Evolutionary conservation across 1,284 basidiomycete genomes (phyloP).

Genomic region (Naganishia liquefaciens): DNA sequence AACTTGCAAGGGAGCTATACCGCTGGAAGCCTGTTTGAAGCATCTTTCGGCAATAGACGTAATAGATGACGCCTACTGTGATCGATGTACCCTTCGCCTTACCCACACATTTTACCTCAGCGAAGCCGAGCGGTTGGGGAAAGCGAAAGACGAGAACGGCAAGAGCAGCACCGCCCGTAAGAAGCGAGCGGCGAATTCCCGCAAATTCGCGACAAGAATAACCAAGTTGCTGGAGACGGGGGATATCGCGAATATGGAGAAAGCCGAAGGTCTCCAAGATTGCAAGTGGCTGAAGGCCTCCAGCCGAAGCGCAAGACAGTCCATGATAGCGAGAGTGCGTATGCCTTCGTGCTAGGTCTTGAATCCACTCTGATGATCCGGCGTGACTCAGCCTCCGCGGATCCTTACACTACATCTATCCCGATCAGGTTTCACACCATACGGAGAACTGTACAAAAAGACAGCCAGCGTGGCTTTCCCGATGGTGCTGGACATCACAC

Average conservation of each 20-base stretch:
- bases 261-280: conserved; percentile 58
- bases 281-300: conserved; percentile 64
- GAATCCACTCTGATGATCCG: background rate
- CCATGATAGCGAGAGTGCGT: conserved; percentile 78
- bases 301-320: conserved; percentile 78
- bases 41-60: conserved; percentile 56
- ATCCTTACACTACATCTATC: conserved; percentile 83
- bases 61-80: conserved; percentile 55
- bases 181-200: conserved; percentile 68
- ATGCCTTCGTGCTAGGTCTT: conserved; percentile 1
- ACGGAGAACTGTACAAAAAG: conserved; percentile 75
- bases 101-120: conserved; percentile 48
- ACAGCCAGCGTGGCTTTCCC: conserved; percentile 75
- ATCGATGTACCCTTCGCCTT: conserved; percentile 53
- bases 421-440: conserved; percentile 71
- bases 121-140: conserved; percentile 45
- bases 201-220: conserved; percentile 64
- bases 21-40: conserved; percentile 53
- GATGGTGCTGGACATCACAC: conserved; percentile 79
- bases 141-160: conserved; percentile 18
- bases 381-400: conserved; percentile 65
- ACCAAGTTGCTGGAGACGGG: conserved; percentile 64
- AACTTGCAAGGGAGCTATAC: conserved; percentile 47
- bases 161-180: conserved; percentile 51
- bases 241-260: conserved; percentile 64